Evolutionary conservation across 164 flowering plant species (phyloP).

Genomic region (Akebia trifoliata): DNA sequence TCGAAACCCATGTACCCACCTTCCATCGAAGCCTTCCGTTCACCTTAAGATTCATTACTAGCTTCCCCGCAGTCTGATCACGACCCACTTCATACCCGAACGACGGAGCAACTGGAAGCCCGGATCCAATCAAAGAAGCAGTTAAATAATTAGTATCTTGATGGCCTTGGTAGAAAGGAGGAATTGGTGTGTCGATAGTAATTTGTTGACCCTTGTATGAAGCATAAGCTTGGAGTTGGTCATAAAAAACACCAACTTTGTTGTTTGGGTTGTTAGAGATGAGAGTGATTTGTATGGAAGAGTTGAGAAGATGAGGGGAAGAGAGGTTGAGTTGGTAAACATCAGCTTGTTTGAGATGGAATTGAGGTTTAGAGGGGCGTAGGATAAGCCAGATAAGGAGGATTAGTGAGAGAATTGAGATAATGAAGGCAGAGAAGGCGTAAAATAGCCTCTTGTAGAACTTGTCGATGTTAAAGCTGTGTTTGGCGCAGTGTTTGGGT

Average conservation of each 20-base stretch:
- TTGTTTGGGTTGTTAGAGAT: slow-evolving; percentile 27
- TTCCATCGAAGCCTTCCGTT: slow-evolving; percentile 62
- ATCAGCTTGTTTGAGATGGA: slow-evolving; percentile 24
- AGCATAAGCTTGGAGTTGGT: slow-evolving; percentile 24
- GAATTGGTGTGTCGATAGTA: slow-evolving; percentile 18
- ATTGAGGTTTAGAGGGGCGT: slow-evolving; percentile 32
- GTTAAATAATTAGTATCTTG: slow-evolving; percentile 22
- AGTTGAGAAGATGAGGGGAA: slow-evolving; percentile 23
- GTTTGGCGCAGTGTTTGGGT: slow-evolving; percentile 28
- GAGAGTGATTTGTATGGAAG: slow-evolving; percentile 30
- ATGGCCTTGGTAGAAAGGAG: slow-evolving; percentile 35
- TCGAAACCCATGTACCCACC: slow-evolving; percentile 67
- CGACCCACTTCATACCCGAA: slow-evolving; percentile 46
- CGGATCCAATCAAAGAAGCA: slow-evolving; percentile 17
- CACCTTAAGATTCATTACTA: slow-evolving; percentile 38
- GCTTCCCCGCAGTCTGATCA: slow-evolving; percentile 41
- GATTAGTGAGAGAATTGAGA: slow-evolving; percentile 13
- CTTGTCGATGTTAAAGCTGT: slow-evolving; percentile 19
- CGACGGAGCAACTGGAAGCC: slow-evolving; percentile 51
- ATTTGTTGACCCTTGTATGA: slow-evolving; percentile 30
- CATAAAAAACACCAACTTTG: slow-evolving; percentile 29
- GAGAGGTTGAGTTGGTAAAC: slow-evolving; percentile 29
- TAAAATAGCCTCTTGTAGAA: slow-evolving; percentile 19
- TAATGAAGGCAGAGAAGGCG: slow-evolving; percentile 17
- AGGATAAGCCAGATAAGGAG: slow-evolving; percentile 24